Percentiles rank a stretch among this genome's conserved stretches.
These are phyloP conservation scores for Phytophthora quininea DNA, from an alignment of 352 stramenopile species.

Conservation along the genomic window DNA sequence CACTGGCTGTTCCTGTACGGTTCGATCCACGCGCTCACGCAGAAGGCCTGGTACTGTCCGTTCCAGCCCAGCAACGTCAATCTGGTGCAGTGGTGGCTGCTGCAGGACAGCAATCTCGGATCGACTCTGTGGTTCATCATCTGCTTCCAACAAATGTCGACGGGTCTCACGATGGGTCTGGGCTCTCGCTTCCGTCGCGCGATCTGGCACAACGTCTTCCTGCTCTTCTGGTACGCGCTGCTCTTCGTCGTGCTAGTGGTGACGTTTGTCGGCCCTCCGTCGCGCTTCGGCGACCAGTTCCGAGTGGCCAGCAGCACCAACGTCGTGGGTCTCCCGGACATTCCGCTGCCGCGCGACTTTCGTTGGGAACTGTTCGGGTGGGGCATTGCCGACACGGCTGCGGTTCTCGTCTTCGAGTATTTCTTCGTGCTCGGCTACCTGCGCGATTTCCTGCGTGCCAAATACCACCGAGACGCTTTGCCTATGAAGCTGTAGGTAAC, in stretches of 20 bases:
- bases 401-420: constrained; percentile 64
- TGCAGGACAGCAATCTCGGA: constrained; percentile 73
- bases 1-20: constrained; percentile 80
- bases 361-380: constrained; percentile 71
- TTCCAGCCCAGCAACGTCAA: constrained; percentile 73
- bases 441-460: constrained; percentile 65
- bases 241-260: constrained; percentile 61
- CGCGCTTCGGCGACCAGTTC: constrained; percentile 71
- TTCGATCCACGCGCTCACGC: constrained; percentile 64
- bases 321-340: constrained; percentile 69
- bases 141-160: constrained; percentile 75
- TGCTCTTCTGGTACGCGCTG: constrained; percentile 66
- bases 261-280: constrained; percentile 60
- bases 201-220: constrained; percentile 70
- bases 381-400: constrained; percentile 58
- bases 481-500: constrained; percentile 60
- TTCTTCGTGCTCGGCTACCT: constrained; percentile 71
- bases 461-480: constrained; percentile 70
- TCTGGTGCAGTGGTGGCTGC: constrained; percentile 73
- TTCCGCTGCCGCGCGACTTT: constrained; percentile 64
- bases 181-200: constrained; percentile 69
- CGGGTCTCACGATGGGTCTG: constrained; percentile 61
- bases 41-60: constrained; percentile 69
- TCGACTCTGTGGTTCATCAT: constrained; percentile 69
- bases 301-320: constrained; percentile 78